phyloP scores from a whole-genome alignment of 164 flowering plant species.

The Pachysandra terminalis region DNA sequence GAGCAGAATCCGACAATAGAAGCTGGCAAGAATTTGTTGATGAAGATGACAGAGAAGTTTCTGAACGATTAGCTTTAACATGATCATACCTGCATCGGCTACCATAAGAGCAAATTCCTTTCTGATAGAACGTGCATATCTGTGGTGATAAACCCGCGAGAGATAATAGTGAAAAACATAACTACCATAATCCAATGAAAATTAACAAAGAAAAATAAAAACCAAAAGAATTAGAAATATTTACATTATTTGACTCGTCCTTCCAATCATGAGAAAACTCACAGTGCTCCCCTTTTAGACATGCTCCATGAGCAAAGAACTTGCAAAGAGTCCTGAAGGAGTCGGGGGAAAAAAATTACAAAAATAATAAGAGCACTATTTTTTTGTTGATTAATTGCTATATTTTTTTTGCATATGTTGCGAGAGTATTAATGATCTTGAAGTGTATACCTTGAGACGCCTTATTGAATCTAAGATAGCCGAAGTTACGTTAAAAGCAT shows the following conservation, averaged over 20 bases:
- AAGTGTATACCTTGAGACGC: background rate
- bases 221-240: background rate
- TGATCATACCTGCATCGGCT: conserved; percentile 95
- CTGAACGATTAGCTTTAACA: conserved; percentile 54
- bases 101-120: conserved; percentile 82
- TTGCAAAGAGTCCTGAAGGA: conserved; percentile 74
- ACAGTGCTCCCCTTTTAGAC: conserved; percentile 90
- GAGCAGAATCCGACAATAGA: conserved; percentile 21
- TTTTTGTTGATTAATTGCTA: no score
- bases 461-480: background rate
- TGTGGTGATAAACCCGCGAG: conserved; percentile 24
- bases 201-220: background rate
- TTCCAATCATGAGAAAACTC: conserved; percentile 93
- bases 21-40: conserved; percentile 31
- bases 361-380: no score
- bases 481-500: background rate
- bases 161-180: conserved; percentile 5
- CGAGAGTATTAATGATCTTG: background rate
- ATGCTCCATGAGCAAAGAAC: conserved; percentile 88
- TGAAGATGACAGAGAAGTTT: conserved; percentile 42
- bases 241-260: conserved; percentile 74
- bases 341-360: background rate
- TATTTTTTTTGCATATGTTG: background rate
- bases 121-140: conserved; percentile 92
- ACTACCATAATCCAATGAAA: background rate